Evolutionary conservation across 1,284 basidiomycete genomes (phyloP), one percentile per base, ranked within the genome.

Genomic region (Fereydounia khargensis): DNA sequence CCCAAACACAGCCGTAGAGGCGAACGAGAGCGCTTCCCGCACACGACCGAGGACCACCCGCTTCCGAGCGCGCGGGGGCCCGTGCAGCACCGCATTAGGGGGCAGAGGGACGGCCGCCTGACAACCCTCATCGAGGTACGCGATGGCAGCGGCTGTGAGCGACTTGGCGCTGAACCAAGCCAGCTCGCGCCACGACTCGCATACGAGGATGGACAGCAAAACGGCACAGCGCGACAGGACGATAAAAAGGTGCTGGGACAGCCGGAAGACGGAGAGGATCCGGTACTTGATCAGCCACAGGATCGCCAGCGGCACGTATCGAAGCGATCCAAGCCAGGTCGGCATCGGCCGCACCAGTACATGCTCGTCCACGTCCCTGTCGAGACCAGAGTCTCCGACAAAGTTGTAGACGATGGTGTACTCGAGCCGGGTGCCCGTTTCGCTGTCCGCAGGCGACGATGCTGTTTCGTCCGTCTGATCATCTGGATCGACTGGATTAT

Each of bases 51-150:
- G 47, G 5, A 34, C 13, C 8, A 24, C 28, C 9, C 57, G 33
- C 1, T 34, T 1, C 1, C 17, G 41, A 19, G 51, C 51, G 17
- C 52, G 21, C 1, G 41, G 24, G 8, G 57, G 57, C 23, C 57
- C 57, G 22, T 51, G 17, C 17, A 60, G 38, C 13, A 55, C 31
- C 4, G 57, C 43, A 16, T 60, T 55, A 17, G 39, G 22, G 10
- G 57, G 57, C 16, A 55, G 45, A 41, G 43, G 43, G 10, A 25
- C 34, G 19, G 48, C 51, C 3, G 57, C 46, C 27, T 60, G 52
- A 30, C 33, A 55, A 9, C 38, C 37, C 18, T 55, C 48, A 20
- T 60, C 57, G 36, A 55, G 36, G 13, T 42, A 55, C 1, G 57
- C 57, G 18, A 60, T 48, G n/a, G 51, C 14, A 4, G 35, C 57